A percentile compares a stretch with the other conserved stretches of the same genome.
These are phyloP conservation scores for Parathielavia appendiculata DNA, from an alignment of 495 filamentous ascomycete species.

Conservation along the genomic window DNA sequence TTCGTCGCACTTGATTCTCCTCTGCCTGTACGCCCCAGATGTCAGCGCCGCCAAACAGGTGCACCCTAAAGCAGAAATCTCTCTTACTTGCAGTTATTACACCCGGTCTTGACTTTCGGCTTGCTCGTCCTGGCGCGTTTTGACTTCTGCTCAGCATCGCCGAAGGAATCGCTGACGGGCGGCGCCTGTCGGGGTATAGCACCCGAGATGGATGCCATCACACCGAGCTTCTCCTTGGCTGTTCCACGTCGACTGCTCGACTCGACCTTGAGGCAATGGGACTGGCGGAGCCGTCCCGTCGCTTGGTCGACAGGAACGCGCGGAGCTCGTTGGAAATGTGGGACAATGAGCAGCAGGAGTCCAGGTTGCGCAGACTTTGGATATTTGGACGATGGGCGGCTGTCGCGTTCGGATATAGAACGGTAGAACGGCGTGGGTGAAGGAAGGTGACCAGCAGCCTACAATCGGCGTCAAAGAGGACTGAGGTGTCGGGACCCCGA, in stretches of 20 bases:
- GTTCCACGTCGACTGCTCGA: neutral
- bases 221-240: neutral
- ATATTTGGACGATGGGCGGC: too few relatives aligned
- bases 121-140: slow-evolving; percentile 42
- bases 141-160: slow-evolving; percentile 23
- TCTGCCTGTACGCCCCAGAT: slow-evolving; percentile 40
- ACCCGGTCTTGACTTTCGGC: slow-evolving; percentile 52
- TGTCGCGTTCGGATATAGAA: too few relatives aligned
- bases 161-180: neutral
- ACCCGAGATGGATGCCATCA: slow-evolving; percentile 9
- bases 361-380: too few relatives aligned
- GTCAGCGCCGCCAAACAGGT: slow-evolving; percentile 9
- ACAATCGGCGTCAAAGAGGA: neutral
- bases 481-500: neutral
- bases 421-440: too few relatives aligned
- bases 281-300: too few relatives aligned
- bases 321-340: too few relatives aligned
- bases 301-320: too few relatives aligned
- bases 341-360: too few relatives aligned
- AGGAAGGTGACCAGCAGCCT: neutral
- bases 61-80: neutral
- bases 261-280: too few relatives aligned
- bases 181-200: slow-evolving; percentile 6
- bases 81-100: slow-evolving; percentile 52
- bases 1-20: slow-evolving; percentile 65